phyloP scores from a whole-genome alignment of 1,284 basidiomycete species.

The Ustilago lituana region DNA sequence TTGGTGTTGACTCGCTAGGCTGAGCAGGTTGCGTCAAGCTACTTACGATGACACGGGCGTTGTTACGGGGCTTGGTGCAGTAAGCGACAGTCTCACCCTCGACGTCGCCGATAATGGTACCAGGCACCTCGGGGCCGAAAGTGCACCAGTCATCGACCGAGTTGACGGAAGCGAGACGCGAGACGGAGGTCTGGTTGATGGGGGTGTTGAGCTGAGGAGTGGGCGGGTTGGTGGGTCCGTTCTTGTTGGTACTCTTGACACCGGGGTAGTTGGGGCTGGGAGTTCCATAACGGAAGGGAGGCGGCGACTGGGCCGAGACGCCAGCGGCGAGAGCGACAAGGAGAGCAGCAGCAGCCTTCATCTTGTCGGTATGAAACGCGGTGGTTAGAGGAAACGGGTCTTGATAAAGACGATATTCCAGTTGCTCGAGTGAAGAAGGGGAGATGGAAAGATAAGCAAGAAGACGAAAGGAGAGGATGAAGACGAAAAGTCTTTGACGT shows the following conservation, averaged over 20 bases:
- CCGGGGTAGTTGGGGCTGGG: slow-evolving; percentile 53
- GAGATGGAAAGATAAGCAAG: background rate
- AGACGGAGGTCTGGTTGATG: slow-evolving; percentile 60
- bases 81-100: slow-evolving; percentile 78
- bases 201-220: slow-evolving; percentile 56
- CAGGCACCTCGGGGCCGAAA: slow-evolving; percentile 67
- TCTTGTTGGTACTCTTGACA: slow-evolving; percentile 48
- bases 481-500: slow-evolving; percentile 6
- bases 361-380: slow-evolving; percentile 11
- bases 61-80: slow-evolving; percentile 73
- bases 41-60: slow-evolving; percentile 62
- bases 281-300: slow-evolving; percentile 60
- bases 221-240: slow-evolving; percentile 61
- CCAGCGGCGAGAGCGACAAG: slow-evolving; percentile 38
- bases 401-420: too few species aligned
- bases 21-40: too few species aligned
- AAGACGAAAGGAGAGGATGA: slow-evolving; percentile 9
- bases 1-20: too few species aligned
- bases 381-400: too few species aligned
- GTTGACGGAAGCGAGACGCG: slow-evolving; percentile 60
- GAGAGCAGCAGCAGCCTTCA: slow-evolving; percentile 44
- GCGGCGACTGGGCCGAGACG: slow-evolving; percentile 34
- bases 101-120: slow-evolving; percentile 72
- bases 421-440: slow-evolving; percentile 5
- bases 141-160: slow-evolving; percentile 64